A percentile compares a stretch with the other conserved stretches of the same genome.
Evolutionary conservation across 2,329 filamentous ascomycete genomes (phyloP).

Genomic region (Colletotrichum endophyticum): DNA sequence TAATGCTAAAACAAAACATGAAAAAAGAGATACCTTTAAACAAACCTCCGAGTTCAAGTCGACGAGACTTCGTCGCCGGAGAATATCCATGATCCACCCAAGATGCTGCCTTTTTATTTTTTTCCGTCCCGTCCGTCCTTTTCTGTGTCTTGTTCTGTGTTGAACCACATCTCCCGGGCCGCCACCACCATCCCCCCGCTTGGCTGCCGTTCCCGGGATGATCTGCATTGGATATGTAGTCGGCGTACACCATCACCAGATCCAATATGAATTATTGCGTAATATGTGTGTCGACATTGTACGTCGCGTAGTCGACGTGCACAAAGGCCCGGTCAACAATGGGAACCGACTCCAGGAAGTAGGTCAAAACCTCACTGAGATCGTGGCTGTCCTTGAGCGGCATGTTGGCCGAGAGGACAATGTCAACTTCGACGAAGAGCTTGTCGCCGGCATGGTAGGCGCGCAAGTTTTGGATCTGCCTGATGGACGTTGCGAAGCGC

Average conservation of each 20-base stretch:
- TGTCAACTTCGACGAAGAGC: conserved; percentile 81
- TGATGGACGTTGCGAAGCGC: conserved; percentile 89
- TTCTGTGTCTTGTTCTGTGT: background rate
- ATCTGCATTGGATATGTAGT: background rate
- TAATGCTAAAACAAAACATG: background rate
- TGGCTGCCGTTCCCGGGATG: background rate
- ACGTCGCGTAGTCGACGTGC: conserved; percentile 68
- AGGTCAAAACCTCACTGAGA: conserved; percentile 76
- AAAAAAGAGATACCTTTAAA: background rate
- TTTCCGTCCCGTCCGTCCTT: background rate
- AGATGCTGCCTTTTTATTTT: background rate
- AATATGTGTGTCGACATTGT: conserved; percentile 67
- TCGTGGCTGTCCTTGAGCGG: conserved; percentile 83
- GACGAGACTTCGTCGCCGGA: background rate
- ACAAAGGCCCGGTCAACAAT: conserved; percentile 77
- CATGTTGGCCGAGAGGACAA: conserved; percentile 79
- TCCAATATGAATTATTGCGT: conserved; percentile 36
- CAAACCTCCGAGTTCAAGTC: background rate
- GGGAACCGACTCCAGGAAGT: conserved; percentile 84
- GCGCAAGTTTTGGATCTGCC: conserved; percentile 82
- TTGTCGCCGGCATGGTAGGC: conserved; percentile 88
- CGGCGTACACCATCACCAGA: background rate
- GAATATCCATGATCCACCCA: background rate
- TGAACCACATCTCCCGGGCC: background rate
- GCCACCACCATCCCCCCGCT: background rate